Percentiles rank a stretch among this genome's conserved stretches.
Evolutionary conservation across 192 early-diverging fungal genomes (phyloP).

Genomic region (Gonapodya prolifera): DNA sequence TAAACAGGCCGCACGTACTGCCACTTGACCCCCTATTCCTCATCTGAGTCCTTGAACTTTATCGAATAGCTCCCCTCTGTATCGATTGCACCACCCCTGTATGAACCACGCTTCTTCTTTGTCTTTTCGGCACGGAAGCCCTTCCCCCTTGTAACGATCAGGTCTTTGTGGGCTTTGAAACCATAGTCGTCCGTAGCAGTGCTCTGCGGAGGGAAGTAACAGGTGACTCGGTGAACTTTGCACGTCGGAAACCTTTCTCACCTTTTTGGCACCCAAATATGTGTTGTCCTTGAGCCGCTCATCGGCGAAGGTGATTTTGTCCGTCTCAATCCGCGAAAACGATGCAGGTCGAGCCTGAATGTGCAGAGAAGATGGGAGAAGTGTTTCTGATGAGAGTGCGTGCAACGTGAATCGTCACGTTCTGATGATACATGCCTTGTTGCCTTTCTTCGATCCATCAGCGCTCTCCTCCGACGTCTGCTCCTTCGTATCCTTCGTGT

Average conservation of each 20-base stretch:
- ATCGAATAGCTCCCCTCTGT: no score
- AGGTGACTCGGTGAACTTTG: no score
- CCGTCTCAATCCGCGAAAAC: conserved; percentile 71
- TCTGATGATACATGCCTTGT: conserved; percentile 10
- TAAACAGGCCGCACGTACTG: no score
- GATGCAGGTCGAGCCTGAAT: conserved; percentile 35
- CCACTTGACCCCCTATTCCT: no score
- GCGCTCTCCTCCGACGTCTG: no score
- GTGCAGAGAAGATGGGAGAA: conserved; percentile 7
- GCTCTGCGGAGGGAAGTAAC: no score
- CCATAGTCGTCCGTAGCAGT: conserved; percentile 55
- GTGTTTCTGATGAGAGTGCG: conserved; percentile 5
- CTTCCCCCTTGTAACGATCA: conserved; percentile 81
- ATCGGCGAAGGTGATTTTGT: conserved; percentile 68
- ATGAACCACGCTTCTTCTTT: conserved; percentile 47
- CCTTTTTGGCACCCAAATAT: conserved; percentile 42
- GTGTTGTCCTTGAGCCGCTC: conserved; percentile 76
- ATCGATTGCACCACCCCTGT: no score
- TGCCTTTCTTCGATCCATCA: no score
- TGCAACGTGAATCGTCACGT: conserved; percentile 10
- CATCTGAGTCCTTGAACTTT: no score
- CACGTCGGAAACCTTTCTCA: no score
- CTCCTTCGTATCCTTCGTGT: no score
- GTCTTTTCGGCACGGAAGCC: conserved; percentile 91
- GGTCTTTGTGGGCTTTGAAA: conserved; percentile 81